Evolutionary conservation across 352 stramenopile genomes (phyloP).

Genomic region (Globisporangium megalacanthum): DNA sequence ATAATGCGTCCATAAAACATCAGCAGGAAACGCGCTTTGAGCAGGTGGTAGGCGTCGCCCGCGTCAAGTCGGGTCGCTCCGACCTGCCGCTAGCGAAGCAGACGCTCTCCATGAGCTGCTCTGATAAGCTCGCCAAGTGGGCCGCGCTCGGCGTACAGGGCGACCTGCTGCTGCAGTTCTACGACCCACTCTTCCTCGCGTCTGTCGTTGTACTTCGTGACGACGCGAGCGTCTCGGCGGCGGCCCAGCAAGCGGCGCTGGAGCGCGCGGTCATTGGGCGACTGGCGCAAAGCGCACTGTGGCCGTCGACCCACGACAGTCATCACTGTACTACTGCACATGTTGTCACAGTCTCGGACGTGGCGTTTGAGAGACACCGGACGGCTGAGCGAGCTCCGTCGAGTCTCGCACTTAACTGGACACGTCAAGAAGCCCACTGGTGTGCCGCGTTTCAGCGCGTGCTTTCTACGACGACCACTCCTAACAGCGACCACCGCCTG

Average conservation of each 20-base stretch:
- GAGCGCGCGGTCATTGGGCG: constrained; percentile 39
- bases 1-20: too few relatives aligned
- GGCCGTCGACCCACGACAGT: too few relatives aligned
- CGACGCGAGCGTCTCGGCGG: constrained; percentile 21
- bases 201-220: constrained; percentile 53
- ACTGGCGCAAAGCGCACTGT: background rate
- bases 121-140: constrained; percentile 92
- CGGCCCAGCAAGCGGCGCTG: constrained; percentile 37
- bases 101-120: constrained; percentile 91
- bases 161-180: constrained; percentile 56
- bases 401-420: constrained; percentile 57
- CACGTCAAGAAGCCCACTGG: constrained; percentile 35
- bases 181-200: constrained; percentile 41
- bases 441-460: background rate
- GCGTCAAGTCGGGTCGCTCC: constrained; percentile 90
- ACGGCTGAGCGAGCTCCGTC: constrained; percentile 19
- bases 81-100: constrained; percentile 84
- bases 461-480: too few relatives aligned
- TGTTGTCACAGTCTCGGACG: constrained; percentile 2
- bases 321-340: constrained; percentile 1
- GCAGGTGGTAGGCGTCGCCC: constrained; percentile 70
- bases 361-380: constrained; percentile 12
- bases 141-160: constrained; percentile 79
- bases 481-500: background rate
- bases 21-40: constrained; percentile 42